Evolutionary conservation across 1,284 basidiomycete species (phyloP), one percentile per base, ranked within the genome.

Genomic region (Athelia sp.): DNA sequence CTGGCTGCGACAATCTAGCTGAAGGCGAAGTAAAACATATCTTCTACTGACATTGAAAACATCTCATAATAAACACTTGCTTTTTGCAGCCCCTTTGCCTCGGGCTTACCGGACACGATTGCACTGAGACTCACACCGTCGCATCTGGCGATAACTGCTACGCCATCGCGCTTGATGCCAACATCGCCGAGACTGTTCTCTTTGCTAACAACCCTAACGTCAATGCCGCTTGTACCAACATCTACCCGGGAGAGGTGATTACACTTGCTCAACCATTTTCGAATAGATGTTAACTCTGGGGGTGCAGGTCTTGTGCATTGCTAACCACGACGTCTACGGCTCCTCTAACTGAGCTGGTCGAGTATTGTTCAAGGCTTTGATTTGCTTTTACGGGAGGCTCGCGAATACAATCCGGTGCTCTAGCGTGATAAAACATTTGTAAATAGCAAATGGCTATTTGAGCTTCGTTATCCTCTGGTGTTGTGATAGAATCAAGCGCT

Each of bases 141-240:
- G 52, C 56, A 29, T 44, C 53, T 0, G 72, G 70, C 2, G 71
- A 81, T 54, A 70, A 56, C 4, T 79, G 82, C 56, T 48, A 36
- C 2, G 23, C 48, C 3, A 73, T 82, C 43, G 65, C 70, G 0
- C 43, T 49, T 8, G 53, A 53, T 4, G 64, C 68, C 6, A 62
- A 63, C 21, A 71, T 77, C 40, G 57, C 71, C 18, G 46, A 61
- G 46, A 67, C 53, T 24, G 72, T 70, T n/a, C 63, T 84, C 31
- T 53, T 65, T 36, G 58, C 65, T 23, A 82, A 82, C 63, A 83
- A 83, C 65, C 80, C 78, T 8, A 77, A 80, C 54, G 54, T 84
- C 44, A 59, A 75, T 58, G 49, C 58, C 6, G 58, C 44, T 3
- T 83, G 81, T 64, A 64, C 61, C 24, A 79, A 79, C 62, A 68